phyloP scores from a whole-genome alignment of 345 rosid genomes.

The Gossypium turneri region DNA sequence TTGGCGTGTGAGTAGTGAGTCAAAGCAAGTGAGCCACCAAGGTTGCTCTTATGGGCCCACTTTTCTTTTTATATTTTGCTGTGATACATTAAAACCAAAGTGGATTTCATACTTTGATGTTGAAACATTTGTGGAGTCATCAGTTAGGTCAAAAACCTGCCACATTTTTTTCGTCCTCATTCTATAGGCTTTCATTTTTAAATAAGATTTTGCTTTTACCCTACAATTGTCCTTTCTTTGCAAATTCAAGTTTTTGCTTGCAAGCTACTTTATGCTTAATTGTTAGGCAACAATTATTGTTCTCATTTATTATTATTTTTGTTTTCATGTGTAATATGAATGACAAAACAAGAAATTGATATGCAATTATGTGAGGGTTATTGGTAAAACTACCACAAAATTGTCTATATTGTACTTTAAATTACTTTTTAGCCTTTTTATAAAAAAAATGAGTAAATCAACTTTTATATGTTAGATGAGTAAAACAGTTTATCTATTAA shows the following conservation, averaged over 20 bases:
- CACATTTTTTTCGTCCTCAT: background rate
- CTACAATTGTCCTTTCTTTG: conserved; percentile 1
- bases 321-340: background rate
- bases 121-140: background rate
- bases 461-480: no score
- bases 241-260: conserved; percentile 14
- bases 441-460: no score
- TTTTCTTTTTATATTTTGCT: background rate
- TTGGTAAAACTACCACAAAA: no score
- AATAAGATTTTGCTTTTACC: background rate
- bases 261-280: conserved; percentile 7
- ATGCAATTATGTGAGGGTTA: background rate
- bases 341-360: background rate
- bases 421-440: no score
- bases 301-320: background rate
- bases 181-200: background rate
- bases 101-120: conserved; percentile 6
- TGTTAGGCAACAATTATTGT: conserved; percentile 4
- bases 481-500: no score
- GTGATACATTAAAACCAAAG: background rate
- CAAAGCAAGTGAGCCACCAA: conserved; percentile 9
- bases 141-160: background rate
- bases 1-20: conserved; percentile 2
- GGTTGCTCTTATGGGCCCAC: conserved; percentile 11
- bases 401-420: no score